These are phyloP conservation scores for Phialocephala sp. DNA, from an alignment of 2,329 filamentous ascomycete species.

Conservation along the genomic window DNA sequence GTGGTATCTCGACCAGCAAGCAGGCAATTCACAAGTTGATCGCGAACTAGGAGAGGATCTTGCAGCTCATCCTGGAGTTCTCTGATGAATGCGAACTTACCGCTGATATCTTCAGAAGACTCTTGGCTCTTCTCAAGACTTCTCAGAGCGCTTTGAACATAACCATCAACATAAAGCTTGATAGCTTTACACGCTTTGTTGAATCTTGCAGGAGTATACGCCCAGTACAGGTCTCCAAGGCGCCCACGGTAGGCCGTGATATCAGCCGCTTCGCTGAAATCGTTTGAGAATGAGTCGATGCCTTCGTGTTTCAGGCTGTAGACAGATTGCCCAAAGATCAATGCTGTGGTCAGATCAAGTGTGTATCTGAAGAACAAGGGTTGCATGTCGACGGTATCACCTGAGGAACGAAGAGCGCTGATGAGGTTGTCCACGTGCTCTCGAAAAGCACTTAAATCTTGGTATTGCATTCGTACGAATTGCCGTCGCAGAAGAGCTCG, in stretches of 20 bases:
- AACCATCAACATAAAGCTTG: conserved; percentile 33
- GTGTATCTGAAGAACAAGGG: conserved; percentile 64
- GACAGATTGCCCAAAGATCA: conserved; percentile 62
- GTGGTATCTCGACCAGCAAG: conserved; percentile 50
- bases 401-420: conserved; percentile 10
- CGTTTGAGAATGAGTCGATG: conserved; percentile 44
- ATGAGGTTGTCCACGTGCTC: conserved; percentile 58
- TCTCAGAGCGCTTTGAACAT: conserved; percentile 33
- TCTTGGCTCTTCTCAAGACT: conserved; percentile 26
- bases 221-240: conserved; percentile 36
- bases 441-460: conserved; percentile 40
- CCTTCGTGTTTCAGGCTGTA: conserved; percentile 38
- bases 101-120: conserved; percentile 27
- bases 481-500: conserved; percentile 40
- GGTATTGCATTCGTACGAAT: conserved; percentile 32
- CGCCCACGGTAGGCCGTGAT: conserved; percentile 41
- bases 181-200: conserved; percentile 34
- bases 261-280: conserved; percentile 45
- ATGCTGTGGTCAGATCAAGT: conserved; percentile 60
- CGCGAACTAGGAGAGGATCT: conserved; percentile 27
- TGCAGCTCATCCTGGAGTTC: conserved; percentile 17
- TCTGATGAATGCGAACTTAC: conserved; percentile 21
- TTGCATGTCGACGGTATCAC: conserved; percentile 55
- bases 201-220: conserved; percentile 39
- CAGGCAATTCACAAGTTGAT: conserved; percentile 44